phyloP scores from a whole-genome alignment of 2,329 filamentous ascomycete species.

The Penicillium sp. region DNA sequence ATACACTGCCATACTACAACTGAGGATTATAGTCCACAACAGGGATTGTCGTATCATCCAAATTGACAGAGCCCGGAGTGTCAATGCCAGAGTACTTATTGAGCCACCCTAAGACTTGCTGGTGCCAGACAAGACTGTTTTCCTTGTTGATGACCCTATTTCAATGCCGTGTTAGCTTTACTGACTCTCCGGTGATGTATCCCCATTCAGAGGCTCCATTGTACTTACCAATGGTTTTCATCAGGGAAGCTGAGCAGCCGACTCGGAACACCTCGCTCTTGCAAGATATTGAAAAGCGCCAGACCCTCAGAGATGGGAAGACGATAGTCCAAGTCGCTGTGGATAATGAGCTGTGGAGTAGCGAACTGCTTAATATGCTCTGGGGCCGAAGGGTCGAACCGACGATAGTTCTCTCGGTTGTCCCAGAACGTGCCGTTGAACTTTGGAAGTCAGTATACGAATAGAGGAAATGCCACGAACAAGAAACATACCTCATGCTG shows the following conservation, averaged over 20 bases:
- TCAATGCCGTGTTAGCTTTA: not conserved
- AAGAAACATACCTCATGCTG: conserved; percentile 35
- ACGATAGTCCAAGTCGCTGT: conserved; percentile 79
- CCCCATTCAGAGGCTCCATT: not conserved
- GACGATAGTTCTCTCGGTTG: conserved; percentile 55
- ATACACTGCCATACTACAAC: not conserved
- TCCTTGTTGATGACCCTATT: conserved; percentile 70
- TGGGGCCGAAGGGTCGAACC: conserved; percentile 57
- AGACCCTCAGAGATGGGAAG: conserved; percentile 71
- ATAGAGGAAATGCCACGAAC: not conserved
- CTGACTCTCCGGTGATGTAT: not conserved
- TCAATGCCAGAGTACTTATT: conserved; percentile 43
- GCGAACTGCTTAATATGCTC: conserved; percentile 58
- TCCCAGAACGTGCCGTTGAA: conserved; percentile 45
- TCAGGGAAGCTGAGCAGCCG: conserved; percentile 70
- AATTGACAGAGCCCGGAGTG: conserved; percentile 25
- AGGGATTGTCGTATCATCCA: conserved; percentile 27
- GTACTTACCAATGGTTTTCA: conserved; percentile 51
- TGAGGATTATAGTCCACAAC: conserved; percentile 27
- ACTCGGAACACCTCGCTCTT: conserved; percentile 63
- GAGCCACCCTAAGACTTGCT: conserved; percentile 67
- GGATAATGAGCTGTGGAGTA: conserved; percentile 75
- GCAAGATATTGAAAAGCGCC: conserved; percentile 70
- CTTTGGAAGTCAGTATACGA: conserved; percentile 13
- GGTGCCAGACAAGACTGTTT: conserved; percentile 83